Evolutionary conservation across 31 red algal genomes (phyloP), one percentile per base, ranked within the genome.

Genomic region (Porphyra umbilicalis): DNA sequence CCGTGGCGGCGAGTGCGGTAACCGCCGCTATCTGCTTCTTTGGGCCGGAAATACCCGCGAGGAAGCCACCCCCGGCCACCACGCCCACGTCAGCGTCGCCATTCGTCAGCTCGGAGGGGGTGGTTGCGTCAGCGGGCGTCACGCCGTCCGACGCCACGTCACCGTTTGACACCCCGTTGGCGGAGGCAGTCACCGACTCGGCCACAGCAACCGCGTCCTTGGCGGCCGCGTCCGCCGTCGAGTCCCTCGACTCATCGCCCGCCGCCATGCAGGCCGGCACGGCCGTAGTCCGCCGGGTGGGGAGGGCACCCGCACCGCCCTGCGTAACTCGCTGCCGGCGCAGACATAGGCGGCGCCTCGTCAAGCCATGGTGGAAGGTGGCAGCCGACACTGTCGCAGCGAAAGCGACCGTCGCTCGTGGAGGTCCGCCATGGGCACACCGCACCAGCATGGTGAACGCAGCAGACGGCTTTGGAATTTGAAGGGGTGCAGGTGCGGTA

Each of bases 21-120:
- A 32, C 36, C 77, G 39, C 80, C 36, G 80, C 84, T 30, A 76
- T 85, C 36, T 71, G 57, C 57, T 46, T 46, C 42, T 46, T 46
- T n/a, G n/a, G n/a, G n/a, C n/a, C n/a, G n/a, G n/a, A n/a, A n/a
- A n/a, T n/a, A n/a, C n/a, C n/a, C n/a, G n/a, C n/a, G n/a, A n/a
- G n/a, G n/a, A n/a, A n/a, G n/a, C n/a, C n/a, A n/a, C n/a, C n/a
- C n/a, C n/a, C n/a, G n/a, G n/a, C n/a, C n/a, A n/a, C n/a, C n/a
- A n/a, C n/a, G n/a, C n/a, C n/a, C n/a, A n/a, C n/a, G n/a, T n/a
- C n/a, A n/a, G n/a, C n/a, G n/a, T n/a, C n/a, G n/a, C n/a, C n/a
- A n/a, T n/a, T 16, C 57, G 57, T 29, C 57, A 71, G 30, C 20
- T 9, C 42, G 18, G 42, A 46, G 5, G 42, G 14, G 18, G 42